Conservation (phyloP, 1,284 basidiomycete genomes). For the Psilocybe mexicana region DNA sequence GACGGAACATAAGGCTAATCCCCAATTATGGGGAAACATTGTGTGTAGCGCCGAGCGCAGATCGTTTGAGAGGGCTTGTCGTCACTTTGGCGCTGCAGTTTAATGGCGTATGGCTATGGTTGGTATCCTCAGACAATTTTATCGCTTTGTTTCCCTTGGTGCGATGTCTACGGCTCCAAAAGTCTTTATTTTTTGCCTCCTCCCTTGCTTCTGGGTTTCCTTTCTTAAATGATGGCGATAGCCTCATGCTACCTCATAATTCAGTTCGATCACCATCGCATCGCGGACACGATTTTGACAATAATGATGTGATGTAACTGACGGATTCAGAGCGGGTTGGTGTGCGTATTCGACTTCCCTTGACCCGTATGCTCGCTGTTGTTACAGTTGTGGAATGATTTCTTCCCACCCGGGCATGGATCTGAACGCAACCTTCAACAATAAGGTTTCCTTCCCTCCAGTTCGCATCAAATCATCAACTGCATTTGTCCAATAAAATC, state of each 20-base stretch:
- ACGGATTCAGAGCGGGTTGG: neutral
- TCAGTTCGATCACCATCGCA: neutral
- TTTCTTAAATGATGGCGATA: neutral
- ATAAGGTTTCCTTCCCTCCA: neutral
- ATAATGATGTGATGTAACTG: neutral
- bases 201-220: neutral
- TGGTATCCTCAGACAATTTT: neutral
- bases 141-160: neutral
- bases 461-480: neutral
- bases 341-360: neutral
- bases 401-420: conserved; percentile 9
- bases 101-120: neutral
- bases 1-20: conserved; percentile 1
- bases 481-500: neutral
- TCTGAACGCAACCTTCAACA: conserved; percentile 1
- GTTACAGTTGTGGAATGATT: no score
- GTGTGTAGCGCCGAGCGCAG: no score
- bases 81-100: no score
- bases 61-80: no score
- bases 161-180: neutral
- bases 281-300: neutral
- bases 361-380: neutral
- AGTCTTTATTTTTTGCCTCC: neutral
- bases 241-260: neutral
- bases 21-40: neutral